These are phyloP conservation scores for Candida pini DNA, from an alignment of 805 yeast genomes.

Conservation along the genomic window DNA sequence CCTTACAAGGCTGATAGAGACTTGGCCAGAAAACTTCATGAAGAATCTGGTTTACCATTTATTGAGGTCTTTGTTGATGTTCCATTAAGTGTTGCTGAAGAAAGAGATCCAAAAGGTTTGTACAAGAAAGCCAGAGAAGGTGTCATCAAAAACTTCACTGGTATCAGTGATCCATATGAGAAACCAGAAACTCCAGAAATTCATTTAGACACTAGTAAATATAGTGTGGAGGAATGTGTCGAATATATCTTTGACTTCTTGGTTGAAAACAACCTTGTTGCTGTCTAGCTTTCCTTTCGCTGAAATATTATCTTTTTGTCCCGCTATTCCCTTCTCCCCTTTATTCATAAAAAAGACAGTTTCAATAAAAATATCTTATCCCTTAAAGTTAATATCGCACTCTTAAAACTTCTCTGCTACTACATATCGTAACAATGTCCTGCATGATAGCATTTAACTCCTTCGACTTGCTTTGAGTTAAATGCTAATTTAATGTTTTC, in stretches of 20 bases:
- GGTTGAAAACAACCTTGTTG: constrained; percentile 40
- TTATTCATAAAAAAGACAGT: too few species aligned
- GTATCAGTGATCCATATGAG: constrained; percentile 94
- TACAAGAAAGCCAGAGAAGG: constrained; percentile 97
- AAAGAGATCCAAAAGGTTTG: constrained; percentile 95
- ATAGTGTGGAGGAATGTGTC: constrained; percentile 78
- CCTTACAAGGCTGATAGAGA: constrained; percentile 85
- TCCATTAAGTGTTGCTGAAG: constrained; percentile 90
- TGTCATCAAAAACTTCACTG: constrained; percentile 88
- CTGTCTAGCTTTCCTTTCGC: too few species aligned
- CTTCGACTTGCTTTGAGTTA: too few species aligned
- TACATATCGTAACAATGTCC: too few species aligned
- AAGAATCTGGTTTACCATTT: constrained; percentile 68
- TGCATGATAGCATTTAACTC: too few species aligned
- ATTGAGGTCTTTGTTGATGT: constrained; percentile 91
- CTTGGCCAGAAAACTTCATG: constrained; percentile 80
- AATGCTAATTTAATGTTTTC: too few species aligned
- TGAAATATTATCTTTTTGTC: too few species aligned
- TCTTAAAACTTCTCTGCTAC: too few species aligned
- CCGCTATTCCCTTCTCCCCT: too few species aligned
- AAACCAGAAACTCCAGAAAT: constrained; percentile 84
- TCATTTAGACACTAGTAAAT: constrained; percentile 67
- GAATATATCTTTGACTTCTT: constrained; percentile 64
- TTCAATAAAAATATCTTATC: too few species aligned
- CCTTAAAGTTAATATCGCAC: too few species aligned